phyloP scores from a whole-genome alignment of 495 filamentous ascomycete genomes.

The Neurospora sp. region DNA sequence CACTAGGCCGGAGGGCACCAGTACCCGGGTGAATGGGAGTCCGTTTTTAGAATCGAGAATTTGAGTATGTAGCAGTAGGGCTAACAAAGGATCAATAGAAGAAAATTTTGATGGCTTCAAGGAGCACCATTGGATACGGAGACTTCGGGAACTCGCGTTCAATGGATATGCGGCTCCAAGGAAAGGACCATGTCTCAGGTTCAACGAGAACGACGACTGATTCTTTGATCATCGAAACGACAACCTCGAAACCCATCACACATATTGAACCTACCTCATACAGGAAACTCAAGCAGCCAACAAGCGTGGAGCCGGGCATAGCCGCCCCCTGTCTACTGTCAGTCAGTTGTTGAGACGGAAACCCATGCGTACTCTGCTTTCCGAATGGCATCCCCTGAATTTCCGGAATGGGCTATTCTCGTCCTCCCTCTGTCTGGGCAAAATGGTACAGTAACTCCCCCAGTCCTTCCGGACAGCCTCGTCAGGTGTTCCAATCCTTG shows the following conservation, averaged over 20 bases:
- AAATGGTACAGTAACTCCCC: background rate
- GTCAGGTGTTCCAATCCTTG: background rate
- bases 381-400: background rate
- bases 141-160: background rate
- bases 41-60: background rate
- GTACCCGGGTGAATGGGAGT: background rate
- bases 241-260: background rate
- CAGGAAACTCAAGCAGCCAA: background rate
- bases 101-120: background rate
- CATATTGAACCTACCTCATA: background rate
- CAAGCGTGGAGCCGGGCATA: background rate
- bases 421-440: background rate
- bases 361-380: background rate
- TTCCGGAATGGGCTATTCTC: background rate
- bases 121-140: background rate
- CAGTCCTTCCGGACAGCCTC: background rate
- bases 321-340: background rate
- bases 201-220: background rate
- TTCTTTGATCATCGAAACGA: background rate
- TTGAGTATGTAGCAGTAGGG: background rate
- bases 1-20: background rate
- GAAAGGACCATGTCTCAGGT: background rate
- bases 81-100: background rate
- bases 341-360: background rate
- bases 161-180: background rate